These are phyloP conservation scores for Aspergillus cejpii DNA, from an alignment of 2,329 filamentous ascomycete genomes.

Conservation along the genomic window DNA sequence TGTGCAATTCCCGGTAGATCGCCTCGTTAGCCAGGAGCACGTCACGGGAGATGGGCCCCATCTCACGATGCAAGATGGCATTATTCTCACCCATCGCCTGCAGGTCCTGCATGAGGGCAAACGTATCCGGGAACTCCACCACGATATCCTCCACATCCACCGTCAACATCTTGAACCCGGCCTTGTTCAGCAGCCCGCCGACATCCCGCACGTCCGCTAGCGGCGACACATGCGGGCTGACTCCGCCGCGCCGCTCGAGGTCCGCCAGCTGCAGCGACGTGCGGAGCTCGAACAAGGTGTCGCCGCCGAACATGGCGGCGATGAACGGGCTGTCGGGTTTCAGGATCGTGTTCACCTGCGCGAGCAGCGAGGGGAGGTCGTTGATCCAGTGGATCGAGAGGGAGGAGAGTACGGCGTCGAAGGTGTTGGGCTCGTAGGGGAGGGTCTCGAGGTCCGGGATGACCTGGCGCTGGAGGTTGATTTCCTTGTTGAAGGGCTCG, in stretches of 20 bases:
- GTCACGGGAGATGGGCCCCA: constrained; percentile 69
- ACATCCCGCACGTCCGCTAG: constrained; percentile 88
- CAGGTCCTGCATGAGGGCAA: constrained; percentile 85
- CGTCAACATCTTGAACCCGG: constrained; percentile 91
- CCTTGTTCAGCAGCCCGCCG: constrained; percentile 74
- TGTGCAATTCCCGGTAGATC: constrained; percentile 83
- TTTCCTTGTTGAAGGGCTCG: constrained; percentile 60
- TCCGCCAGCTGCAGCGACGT: constrained; percentile 91
- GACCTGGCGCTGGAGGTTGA: constrained; percentile 67
- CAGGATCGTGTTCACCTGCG: constrained; percentile 76
- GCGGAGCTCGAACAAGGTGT: constrained; percentile 86
- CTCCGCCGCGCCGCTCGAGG: constrained; percentile 81
- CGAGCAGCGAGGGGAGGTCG: constrained; percentile 76
- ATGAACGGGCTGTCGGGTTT: constrained; percentile 90
- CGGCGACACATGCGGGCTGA: constrained; percentile 84
- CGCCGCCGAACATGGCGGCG: constrained; percentile 92
- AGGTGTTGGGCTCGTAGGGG: constrained; percentile 67
- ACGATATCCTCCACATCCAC: constrained; percentile 97
- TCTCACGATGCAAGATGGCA: constrained; percentile 76
- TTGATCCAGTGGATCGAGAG: constrained; percentile 96
- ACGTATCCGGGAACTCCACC: constrained; percentile 84
- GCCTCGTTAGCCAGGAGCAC: constrained; percentile 79
- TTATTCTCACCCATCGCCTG: constrained; percentile 96
- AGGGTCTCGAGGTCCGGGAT: constrained; percentile 61
- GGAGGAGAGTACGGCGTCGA: constrained; percentile 85